Evolutionary conservation across 345 rosid genomes (phyloP), one percentile per base, ranked within the genome.

Genomic region (Litchi chinensis): DNA sequence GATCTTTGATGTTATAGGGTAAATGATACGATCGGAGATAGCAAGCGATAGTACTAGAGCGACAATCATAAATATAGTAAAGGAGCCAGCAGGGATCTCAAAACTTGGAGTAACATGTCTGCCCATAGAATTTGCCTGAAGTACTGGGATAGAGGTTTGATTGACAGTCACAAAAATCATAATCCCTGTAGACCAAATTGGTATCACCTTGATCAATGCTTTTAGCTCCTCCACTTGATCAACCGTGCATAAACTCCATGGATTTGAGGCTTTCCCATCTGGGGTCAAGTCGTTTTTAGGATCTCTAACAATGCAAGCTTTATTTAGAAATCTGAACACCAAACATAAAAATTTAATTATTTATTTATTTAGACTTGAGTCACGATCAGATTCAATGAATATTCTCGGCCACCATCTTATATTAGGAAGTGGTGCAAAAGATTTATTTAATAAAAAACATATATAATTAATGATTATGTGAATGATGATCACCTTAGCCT

Each of bases 171-270:
- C 68, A 5, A 83, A 54, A 6, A 80, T 16, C 48, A 91, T 81
- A n/a, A 88, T 85, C 44, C 90, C 91, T 4, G 91, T 81, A 19
- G 92, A 87, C 87, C 92, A 87, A 1, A 91, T 76, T 0, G 90
- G 91, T 6, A 84, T 52, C 41, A 91, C 73, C 10, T 63, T 85
- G 46, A 91, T 62, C 5, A 91, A 77, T 68, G 88, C 85, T 83
- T 91, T 90, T 13, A 91, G 82, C 59, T 85, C 90, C 77, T 91
- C 92, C 40, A 88, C 93, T 87, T 90, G 92, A 73, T 86, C 86
- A 3, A 86, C 64, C 1, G 85, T 86, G 77, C 95, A 88, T 46
- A 87, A 83, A 48, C 78, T 86, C 91, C 90, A 87, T 10, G 85
- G 86, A 67, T 85, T 76, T 22, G 65, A 24, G 68, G 87, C 80